Evolutionary conservation across 345 rosid species (phyloP).

Genomic region (Aegle marmelos): DNA sequence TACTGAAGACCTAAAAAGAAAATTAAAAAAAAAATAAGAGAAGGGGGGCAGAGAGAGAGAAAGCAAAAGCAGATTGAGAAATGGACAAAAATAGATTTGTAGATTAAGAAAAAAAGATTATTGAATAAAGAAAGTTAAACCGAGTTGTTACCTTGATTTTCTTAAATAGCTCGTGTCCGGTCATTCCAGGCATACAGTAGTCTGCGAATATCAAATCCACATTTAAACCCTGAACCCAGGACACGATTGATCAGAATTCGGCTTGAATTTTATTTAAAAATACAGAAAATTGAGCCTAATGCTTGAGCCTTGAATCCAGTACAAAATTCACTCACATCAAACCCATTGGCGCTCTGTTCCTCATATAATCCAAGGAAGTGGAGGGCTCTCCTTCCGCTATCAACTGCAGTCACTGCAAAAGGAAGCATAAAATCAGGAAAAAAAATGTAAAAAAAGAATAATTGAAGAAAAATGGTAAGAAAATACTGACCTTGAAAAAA

Average conservation of each 20-base stretch:
- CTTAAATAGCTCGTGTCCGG: slow-evolving; percentile 88
- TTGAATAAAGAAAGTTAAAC: not conserved
- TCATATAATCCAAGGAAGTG: slow-evolving; percentile 45
- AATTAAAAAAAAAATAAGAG: too few relatives aligned
- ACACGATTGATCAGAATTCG: not conserved
- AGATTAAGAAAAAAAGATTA: too few relatives aligned
- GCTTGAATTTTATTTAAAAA: not conserved
- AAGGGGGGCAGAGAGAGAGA: too few relatives aligned
- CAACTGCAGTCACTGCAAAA: slow-evolving; percentile 76
- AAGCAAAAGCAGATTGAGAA: not conserved
- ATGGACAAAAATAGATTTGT: not conserved
- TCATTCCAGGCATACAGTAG: slow-evolving; percentile 99
- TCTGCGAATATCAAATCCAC: slow-evolving; percentile 91
- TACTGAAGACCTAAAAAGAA: slow-evolving; percentile 21
- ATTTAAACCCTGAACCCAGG: slow-evolving; percentile 44
- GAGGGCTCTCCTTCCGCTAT: slow-evolving; percentile 82
- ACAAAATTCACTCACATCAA: slow-evolving; percentile 37
- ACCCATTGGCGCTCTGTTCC: slow-evolving; percentile 39
- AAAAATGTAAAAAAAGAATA: not conserved
- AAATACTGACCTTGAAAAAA: too few relatives aligned
- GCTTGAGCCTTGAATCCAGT: not conserved
- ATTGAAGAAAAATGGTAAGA: too few relatives aligned
- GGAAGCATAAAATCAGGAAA: not conserved
- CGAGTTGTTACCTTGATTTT: slow-evolving; percentile 60
- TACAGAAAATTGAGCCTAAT: not conserved